Conservation (phyloP, 148 eudicot genomes). For the Rhododendron simsii region DNA sequence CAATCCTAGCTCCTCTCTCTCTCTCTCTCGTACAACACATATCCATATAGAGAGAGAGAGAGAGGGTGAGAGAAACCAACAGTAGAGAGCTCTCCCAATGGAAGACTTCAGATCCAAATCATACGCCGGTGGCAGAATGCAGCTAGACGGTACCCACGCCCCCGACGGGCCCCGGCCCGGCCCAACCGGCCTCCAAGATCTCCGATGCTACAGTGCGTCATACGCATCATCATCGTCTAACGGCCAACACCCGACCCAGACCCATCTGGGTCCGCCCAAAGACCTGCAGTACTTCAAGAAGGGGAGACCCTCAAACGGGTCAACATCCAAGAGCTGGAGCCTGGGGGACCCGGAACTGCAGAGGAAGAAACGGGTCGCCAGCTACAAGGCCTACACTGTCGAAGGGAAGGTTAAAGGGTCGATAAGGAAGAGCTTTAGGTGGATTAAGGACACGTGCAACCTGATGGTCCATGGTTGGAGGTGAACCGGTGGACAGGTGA, state of each 20-base stretch:
- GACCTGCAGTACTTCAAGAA: conserved; percentile 42
- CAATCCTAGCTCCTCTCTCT: neutral
- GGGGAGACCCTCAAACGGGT: conserved; percentile 47
- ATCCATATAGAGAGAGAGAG: neutral
- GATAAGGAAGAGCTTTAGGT: conserved; percentile 59
- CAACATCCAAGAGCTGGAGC: conserved; percentile 48
- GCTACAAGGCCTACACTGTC: conserved; percentile 62
- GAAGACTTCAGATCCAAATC: conserved; percentile 64
- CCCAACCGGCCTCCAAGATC: conserved; percentile 29
- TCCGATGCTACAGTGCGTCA: conserved; percentile 63
- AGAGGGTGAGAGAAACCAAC: neutral
- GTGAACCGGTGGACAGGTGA: conserved; percentile 1
- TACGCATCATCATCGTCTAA: conserved; percentile 29
- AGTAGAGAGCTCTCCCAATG: conserved; percentile 20
- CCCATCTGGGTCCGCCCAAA: conserved; percentile 22
- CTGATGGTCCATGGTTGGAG: conserved; percentile 41
- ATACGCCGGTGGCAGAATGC: conserved; percentile 36
- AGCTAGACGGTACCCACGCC: conserved; percentile 28
- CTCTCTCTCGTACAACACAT: neutral
- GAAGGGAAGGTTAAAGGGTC: conserved; percentile 71
- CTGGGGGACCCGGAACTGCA: conserved; percentile 66
- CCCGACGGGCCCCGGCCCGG: conserved; percentile 7
- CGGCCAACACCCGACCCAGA: conserved; percentile 6
- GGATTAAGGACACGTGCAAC: conserved; percentile 61
- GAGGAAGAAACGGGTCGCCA: conserved; percentile 76